Percentiles rank a stretch among this genome's conserved stretches.
Conservation (phyloP, 108 stramenopile genomes). For the Nitzschia palea region DNA sequence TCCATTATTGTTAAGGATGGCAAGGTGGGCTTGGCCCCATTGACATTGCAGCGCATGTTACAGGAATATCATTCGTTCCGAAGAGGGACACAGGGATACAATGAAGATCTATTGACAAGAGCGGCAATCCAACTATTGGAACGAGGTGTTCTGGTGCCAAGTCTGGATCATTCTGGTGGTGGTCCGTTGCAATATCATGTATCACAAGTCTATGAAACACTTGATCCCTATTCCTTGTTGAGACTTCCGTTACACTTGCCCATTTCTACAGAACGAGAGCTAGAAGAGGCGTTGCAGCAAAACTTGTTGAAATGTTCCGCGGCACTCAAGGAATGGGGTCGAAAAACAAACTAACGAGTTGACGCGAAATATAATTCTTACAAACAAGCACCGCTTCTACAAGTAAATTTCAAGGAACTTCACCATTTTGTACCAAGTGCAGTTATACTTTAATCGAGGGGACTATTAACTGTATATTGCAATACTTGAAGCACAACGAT, state of each 20-base stretch:
- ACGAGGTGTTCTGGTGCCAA: conserved; percentile 60
- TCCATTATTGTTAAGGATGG: conserved; percentile 7
- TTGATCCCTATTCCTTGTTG: conserved; percentile 40
- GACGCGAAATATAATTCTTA: too few relatives aligned
- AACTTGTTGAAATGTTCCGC: conserved; percentile 71
- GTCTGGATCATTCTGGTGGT: conserved; percentile 64
- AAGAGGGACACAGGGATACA: conserved; percentile 2
- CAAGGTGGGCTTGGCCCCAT: conserved; percentile 29
- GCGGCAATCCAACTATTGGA: conserved; percentile 56
- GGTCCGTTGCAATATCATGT: conserved; percentile 69
- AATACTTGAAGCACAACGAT: neutral
- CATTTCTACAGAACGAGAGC: conserved; percentile 64
- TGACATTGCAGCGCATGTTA: conserved; percentile 79
- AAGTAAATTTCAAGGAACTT: too few relatives aligned
- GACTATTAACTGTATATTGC: neutral
- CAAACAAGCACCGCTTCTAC: too few relatives aligned
- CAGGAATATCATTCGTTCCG: conserved; percentile 64
- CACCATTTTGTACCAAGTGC: neutral
- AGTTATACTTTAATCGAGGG: neutral
- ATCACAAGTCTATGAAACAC: conserved; percentile 16
- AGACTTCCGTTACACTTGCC: conserved; percentile 72
- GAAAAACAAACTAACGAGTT: conserved; percentile 11
- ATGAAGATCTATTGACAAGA: neutral
- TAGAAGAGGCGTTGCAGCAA: conserved; percentile 50
- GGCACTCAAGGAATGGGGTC: conserved; percentile 78